These are phyloP conservation scores for Pilatotrama ljubarskyi DNA, from an alignment of 768 basidiomycete genomes.

Conservation along the genomic window DNA sequence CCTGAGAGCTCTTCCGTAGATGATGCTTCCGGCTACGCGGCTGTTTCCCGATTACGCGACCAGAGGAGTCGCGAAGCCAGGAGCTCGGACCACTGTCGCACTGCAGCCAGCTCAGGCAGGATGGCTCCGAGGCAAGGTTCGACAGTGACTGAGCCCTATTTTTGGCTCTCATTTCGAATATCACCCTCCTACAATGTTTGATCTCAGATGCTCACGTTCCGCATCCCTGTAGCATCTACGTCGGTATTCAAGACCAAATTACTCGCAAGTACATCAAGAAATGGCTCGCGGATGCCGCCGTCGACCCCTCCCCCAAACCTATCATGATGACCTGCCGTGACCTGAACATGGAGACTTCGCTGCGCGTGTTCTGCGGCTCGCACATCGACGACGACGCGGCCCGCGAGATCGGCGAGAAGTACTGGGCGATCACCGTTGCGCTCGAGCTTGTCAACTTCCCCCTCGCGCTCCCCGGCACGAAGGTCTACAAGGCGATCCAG, in stretches of 20 bases:
- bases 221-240: slow-evolving; percentile 62
- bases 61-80: no score
- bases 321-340: slow-evolving; percentile 93
- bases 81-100: no score
- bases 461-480: slow-evolving; percentile 91
- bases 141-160: no score
- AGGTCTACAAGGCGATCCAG: slow-evolving; percentile 91
- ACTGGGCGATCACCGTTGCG: slow-evolving; percentile 94
- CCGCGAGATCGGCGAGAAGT: slow-evolving; percentile 84
- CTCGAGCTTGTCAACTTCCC: slow-evolving; percentile 99
- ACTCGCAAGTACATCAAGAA: slow-evolving; percentile 69
- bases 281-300: slow-evolving; percentile 67
- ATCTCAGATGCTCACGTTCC: background rate
- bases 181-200: background rate
- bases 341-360: slow-evolving; percentile 96
- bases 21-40: no score
- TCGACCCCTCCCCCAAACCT: slow-evolving; percentile 49
- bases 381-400: slow-evolving; percentile 84
- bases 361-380: slow-evolving; percentile 91
- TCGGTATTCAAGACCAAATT: slow-evolving; percentile 79
- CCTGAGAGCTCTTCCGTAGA: no score
- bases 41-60: no score
- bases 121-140: no score
- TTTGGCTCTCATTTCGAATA: no score
- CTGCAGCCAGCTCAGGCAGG: no score